These are phyloP conservation scores for Strigomonas culicis DNA, from an alignment of 208 protist species.

Conservation along the genomic window DNA sequence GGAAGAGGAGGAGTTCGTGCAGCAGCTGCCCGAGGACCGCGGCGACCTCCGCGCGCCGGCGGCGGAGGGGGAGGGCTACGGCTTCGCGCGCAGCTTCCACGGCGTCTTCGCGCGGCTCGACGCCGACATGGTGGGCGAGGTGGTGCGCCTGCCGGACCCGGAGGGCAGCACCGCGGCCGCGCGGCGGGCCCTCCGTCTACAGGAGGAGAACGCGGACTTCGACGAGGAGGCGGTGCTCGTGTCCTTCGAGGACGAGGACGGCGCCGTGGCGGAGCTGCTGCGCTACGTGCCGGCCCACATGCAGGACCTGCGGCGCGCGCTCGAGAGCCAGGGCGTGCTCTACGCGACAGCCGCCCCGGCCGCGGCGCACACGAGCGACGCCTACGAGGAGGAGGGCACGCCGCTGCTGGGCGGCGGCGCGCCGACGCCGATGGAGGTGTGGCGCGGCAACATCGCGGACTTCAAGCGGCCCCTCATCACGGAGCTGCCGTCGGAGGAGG, in stretches of 20 bases:
- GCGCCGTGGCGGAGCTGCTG: constrained; percentile 59
- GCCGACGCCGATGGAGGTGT: constrained; percentile 44
- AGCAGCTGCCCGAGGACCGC: constrained; percentile 26
- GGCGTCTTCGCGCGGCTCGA: constrained; percentile 66
- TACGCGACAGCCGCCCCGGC: constrained; percentile 8
- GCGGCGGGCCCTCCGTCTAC: constrained; percentile 45
- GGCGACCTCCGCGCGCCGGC: neutral
- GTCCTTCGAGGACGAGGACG: constrained; percentile 65
- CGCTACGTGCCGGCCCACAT: constrained; percentile 65
- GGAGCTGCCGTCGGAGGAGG: constrained; percentile 31
- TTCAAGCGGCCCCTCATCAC: constrained; percentile 68
- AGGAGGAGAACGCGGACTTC: constrained; percentile 50
- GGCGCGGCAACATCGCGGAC: constrained; percentile 73
- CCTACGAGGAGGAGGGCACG: constrained; percentile 52
- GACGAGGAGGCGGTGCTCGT: constrained; percentile 67
- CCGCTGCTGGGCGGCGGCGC: constrained; percentile 21
- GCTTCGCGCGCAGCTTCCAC: constrained; percentile 77
- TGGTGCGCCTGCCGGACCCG: constrained; percentile 47
- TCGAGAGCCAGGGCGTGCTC: constrained; percentile 26
- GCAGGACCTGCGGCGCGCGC: constrained; percentile 36
- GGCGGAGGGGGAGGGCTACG: constrained; percentile 41
- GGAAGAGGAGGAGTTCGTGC: constrained; percentile 76
- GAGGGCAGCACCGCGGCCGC: constrained; percentile 45
- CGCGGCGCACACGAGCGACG: constrained; percentile 10
- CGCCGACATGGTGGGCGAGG: constrained; percentile 48